These are phyloP conservation scores for Tausonia pullulans DNA, from an alignment of 1,284 basidiomycete genomes.

Conservation along the genomic window DNA sequence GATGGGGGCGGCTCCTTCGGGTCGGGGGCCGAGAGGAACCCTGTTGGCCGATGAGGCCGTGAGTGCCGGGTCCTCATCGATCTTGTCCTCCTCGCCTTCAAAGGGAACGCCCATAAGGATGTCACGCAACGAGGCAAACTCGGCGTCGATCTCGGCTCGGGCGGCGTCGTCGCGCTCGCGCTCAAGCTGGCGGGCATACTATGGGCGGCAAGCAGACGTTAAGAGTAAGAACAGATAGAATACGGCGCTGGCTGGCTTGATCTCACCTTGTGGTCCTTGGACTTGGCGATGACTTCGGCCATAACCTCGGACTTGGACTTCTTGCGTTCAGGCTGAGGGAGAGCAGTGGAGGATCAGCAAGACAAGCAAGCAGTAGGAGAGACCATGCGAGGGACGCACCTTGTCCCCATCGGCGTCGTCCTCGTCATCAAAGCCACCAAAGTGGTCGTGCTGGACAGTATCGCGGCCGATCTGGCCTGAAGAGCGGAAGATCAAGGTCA, in stretches of 20 bases:
- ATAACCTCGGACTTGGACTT: slow-evolving; percentile 94
- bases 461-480: slow-evolving; percentile 55
- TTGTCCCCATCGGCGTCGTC: slow-evolving; percentile 44
- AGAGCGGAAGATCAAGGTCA: slow-evolving; percentile 23
- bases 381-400: slow-evolving; percentile 24
- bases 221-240: not conserved
- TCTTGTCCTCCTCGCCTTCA: not conserved
- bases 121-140: slow-evolving; percentile 70
- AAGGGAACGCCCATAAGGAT: slow-evolving; percentile 13
- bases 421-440: slow-evolving; percentile 74
- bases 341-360: slow-evolving; percentile 10
- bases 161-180: slow-evolving; percentile 76
- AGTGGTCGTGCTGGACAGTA: slow-evolving; percentile 59
- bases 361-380: slow-evolving; percentile 10
- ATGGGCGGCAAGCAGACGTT: slow-evolving; percentile 1
- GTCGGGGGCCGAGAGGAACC: slow-evolving; percentile 11
- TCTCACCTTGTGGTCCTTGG: slow-evolving; percentile 80
- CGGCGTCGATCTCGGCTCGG: slow-evolving; percentile 77
- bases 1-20: slow-evolving; percentile 17
- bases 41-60: slow-evolving; percentile 16
- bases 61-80: slow-evolving; percentile 6
- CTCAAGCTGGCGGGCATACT: slow-evolving; percentile 79
- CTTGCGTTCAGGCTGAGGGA: slow-evolving; percentile 55
- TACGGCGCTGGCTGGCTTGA: not conserved
- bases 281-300: slow-evolving; percentile 96